Base-by-base conservation (phyloP, 2,329 filamentous ascomycete species). In the Sarocladium strictum region DNA sequence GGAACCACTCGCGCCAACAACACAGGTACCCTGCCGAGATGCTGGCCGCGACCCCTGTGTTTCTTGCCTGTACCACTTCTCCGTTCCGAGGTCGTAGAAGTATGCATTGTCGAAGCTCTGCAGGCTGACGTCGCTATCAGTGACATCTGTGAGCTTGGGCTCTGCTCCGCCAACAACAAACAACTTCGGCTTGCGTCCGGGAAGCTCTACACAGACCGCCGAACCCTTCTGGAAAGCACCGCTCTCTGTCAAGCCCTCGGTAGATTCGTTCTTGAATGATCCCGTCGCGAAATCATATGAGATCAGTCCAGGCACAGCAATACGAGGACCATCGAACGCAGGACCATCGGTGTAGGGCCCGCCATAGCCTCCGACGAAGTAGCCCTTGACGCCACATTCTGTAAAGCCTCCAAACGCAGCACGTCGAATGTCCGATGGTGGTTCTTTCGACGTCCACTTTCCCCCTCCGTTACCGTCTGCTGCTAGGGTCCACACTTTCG, bases 141-240 rank as follows among this genome's bases (percentile, higher is more conserved):
- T 19, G 7, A 53, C 50, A 27, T 53, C 21, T 10, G 50, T 53
- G 32, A 27, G 21, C 19, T 38, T 24, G 21, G 33, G 10, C 21
- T 53, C 50, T 27, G 50, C 50, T 12, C 50, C 50, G 17, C 33
- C 50, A 15, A 53, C n/a, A 6, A 53, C 50, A 19, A 53, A 53
- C 4, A 53, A 21, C 50, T 53, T 53, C 5, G 50, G 50, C 2
- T 38, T 17, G 19, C 24, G 32, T 4, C 33, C 33, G 19, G 32
- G 32, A 3, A 53, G 21, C 19, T 38, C 35, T 15, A 53, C 50
- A 23, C 50, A 53, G 33, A 53, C 35, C 7, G 50, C 50, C 32
- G 50, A 38, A 17, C 50, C 50, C 24, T 53, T 53, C 35, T 53
- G 50, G 33, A 53, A 53, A 40, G 32, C 35, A 2, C 50, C 50